These are phyloP conservation scores for Calonectria naviculata DNA, from an alignment of 2,329 filamentous ascomycete species.

Conservation along the genomic window DNA sequence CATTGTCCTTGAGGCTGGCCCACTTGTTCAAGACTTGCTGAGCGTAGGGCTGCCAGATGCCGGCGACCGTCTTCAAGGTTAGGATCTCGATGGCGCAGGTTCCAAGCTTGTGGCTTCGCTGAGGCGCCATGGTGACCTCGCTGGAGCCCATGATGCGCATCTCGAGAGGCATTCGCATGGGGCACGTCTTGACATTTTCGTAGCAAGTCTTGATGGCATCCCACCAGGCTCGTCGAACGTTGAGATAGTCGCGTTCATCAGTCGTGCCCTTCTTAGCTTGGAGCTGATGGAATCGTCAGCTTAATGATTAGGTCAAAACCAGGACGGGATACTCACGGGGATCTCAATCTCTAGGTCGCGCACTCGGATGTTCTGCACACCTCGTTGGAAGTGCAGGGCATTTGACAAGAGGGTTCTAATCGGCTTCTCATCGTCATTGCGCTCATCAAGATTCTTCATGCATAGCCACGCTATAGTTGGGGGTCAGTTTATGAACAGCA, in stretches of 20 bases:
- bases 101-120: slow-evolving; percentile 17
- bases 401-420: slow-evolving; percentile 18
- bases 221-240: slow-evolving; percentile 25
- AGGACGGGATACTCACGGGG: neutral
- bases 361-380: slow-evolving; percentile 23
- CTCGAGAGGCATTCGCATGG: slow-evolving; percentile 27
- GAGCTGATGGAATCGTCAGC: neutral
- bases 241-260: slow-evolving; percentile 6
- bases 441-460: neutral
- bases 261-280: slow-evolving; percentile 3
- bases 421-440: neutral
- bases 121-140: slow-evolving; percentile 23
- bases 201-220: slow-evolving; percentile 21
- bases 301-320: too few relatives aligned
- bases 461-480: neutral
- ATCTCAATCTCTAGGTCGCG: slow-evolving; percentile 27
- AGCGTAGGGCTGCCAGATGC: slow-evolving; percentile 15
- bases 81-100: slow-evolving; percentile 21
- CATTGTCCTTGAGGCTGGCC: slow-evolving; percentile 13
- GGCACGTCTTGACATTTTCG: slow-evolving; percentile 15
- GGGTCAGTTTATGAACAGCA: neutral
- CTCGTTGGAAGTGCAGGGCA: slow-evolving; percentile 26
- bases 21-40: slow-evolving; percentile 24
- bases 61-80: slow-evolving; percentile 1
- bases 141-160: slow-evolving; percentile 29